Conservation (phyloP, 169 alveolate genomes). For the Sarcocystis neurona region DNA sequence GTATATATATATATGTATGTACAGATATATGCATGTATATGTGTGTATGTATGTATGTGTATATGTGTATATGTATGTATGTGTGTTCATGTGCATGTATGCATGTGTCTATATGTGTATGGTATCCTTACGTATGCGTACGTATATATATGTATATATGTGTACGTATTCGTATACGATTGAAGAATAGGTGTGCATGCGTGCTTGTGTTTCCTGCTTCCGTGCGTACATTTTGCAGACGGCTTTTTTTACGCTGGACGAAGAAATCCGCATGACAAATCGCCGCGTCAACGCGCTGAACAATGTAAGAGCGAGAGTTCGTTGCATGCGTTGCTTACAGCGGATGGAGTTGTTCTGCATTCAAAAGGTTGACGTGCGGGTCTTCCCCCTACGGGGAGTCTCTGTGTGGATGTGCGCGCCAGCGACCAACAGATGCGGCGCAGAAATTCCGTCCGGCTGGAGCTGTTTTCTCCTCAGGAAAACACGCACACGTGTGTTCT, state of each 20-base stretch:
- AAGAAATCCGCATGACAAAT: slow-evolving; percentile 91
- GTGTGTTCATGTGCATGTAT: neutral
- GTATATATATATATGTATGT: neutral
- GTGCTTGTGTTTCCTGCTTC: neutral
- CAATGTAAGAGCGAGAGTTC: slow-evolving; percentile 69
- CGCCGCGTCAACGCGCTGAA: slow-evolving; percentile 94
- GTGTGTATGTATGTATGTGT: neutral
- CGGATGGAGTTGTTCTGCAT: too few relatives aligned
- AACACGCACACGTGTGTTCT: neutral
- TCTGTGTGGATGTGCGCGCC: too few relatives aligned
- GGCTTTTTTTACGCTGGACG: slow-evolving; percentile 90
- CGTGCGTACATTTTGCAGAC: slow-evolving; percentile 78
- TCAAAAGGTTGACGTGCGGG: too few relatives aligned
- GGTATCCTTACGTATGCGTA: neutral
- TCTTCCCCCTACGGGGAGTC: too few relatives aligned
- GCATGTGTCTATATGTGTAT: neutral
- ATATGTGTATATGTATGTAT: neutral
- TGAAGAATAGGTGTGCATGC: neutral
- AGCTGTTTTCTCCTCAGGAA: neutral
- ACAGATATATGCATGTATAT: neutral
- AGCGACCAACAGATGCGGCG: too few relatives aligned
- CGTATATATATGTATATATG: too few relatives aligned
- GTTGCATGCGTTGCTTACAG: too few relatives aligned
- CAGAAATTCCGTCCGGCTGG: too few relatives aligned
- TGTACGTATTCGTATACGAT: slow-evolving; percentile 11